A percentile compares a stretch with the other conserved stretches of the same genome.
phyloP scores from a whole-genome alignment of 768 basidiomycete genomes.

The Podaxis rugospora region DNA sequence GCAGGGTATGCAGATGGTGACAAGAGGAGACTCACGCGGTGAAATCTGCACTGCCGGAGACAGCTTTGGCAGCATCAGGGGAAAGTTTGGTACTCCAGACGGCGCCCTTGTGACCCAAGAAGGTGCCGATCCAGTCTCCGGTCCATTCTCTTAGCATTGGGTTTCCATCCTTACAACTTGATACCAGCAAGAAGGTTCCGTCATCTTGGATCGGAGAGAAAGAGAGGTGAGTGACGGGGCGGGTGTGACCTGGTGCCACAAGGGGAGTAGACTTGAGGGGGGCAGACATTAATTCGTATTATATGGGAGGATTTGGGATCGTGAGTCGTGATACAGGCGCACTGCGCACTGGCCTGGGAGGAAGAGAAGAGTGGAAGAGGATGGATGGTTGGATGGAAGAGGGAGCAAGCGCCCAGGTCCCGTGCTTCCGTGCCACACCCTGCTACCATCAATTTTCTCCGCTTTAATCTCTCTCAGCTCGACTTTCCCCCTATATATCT shows the following conservation, averaged over 20 bases:
- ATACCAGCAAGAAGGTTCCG: slow-evolving; percentile 84
- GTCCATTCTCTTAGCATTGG: slow-evolving; percentile 97
- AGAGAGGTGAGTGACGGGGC: slow-evolving; percentile 90
- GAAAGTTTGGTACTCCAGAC: slow-evolving; percentile 97
- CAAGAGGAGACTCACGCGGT: slow-evolving; percentile 68
- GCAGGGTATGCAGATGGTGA: slow-evolving; percentile 9
- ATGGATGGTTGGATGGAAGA: slow-evolving; percentile 3
- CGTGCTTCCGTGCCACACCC: slow-evolving; percentile 19
- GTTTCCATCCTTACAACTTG: slow-evolving; percentile 98
- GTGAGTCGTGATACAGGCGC: slow-evolving; percentile 48
- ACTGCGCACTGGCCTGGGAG: slow-evolving; percentile 42
- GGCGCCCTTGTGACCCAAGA: slow-evolving; percentile 88
- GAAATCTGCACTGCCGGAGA: slow-evolving; percentile 94
- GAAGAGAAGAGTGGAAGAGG: slow-evolving; percentile 16
- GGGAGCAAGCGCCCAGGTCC: slow-evolving; percentile 12
- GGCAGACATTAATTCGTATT: slow-evolving; percentile 48
- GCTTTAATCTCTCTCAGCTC: not conserved
- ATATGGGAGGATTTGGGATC: slow-evolving; percentile 24
- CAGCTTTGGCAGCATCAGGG: slow-evolving; percentile 79
- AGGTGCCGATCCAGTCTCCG: slow-evolving; percentile 97
- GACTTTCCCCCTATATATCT: not conserved
- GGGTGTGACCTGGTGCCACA: slow-evolving; percentile 81
- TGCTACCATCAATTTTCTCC: not conserved
- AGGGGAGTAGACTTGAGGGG: slow-evolving; percentile 71
- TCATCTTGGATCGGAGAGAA: slow-evolving; percentile 87